Evolutionary conservation across 2,329 filamentous ascomycete species (phyloP), one percentile per base, ranked within the genome.

Genomic region (Cladophialophora carrionii): DNA sequence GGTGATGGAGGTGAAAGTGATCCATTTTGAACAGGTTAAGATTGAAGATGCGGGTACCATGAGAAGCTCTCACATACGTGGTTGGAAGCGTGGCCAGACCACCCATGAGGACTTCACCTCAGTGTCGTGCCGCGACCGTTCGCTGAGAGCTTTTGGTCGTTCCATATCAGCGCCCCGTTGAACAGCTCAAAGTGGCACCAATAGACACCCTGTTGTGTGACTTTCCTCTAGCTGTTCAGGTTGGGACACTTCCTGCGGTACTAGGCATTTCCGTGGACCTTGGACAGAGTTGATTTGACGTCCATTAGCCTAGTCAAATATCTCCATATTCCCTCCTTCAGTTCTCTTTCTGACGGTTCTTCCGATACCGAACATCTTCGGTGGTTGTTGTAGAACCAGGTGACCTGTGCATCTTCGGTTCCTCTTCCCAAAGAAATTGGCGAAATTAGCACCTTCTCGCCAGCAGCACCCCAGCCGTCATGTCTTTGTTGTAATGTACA

Each of bases 401-500:
- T 43, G 37, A 17, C 37, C n/a, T 43, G 6, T 6, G n/a, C 37
- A 43, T 17, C 17, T 54, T 32, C 52, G n/a, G 26, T 31, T 20
- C 52, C 26, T 32, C 17, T 29, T 53, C 29, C 29, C 3, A 4
- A 5, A 20, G 9, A 17, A 51, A 26, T 17, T 17, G 48, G 24
- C 3, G 22, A 14, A 8, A 26, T 14, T 17, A 31, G 10, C n/a
- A 10, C 31, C 24, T 20, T 29, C 14, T 32, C 14, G 29, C 32
- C 12, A 31, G 24, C 10, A 54, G 52, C 17, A 8, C 6, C 17
- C 6, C 17, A 2, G 37, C 29, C 32, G 52, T 9, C 10, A 34
- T 52, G 29, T 22, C 48, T 43, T 59, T 51, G 43, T 52, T 4
- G 29, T 62, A 57, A 52, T 62, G 43, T 57, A 62, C 59, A 54